A percentile compares a stretch with the other conserved stretches of the same genome.
phyloP scores from a whole-genome alignment of 352 stramenopile species.

The Pythium plurisporium region DNA sequence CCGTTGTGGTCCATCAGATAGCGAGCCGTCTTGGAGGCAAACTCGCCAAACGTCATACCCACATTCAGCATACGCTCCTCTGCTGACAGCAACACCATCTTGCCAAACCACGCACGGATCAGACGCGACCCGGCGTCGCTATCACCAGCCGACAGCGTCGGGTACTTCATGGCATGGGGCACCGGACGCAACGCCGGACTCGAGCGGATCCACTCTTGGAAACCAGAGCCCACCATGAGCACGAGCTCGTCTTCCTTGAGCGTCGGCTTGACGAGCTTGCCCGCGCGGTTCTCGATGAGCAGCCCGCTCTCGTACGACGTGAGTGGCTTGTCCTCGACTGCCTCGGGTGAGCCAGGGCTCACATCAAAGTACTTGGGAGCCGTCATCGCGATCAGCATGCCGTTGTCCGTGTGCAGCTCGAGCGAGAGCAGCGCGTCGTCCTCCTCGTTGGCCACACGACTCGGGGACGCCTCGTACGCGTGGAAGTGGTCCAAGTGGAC shows the following conservation, averaged over 20 bases:
- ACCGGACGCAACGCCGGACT: slow-evolving; percentile 23
- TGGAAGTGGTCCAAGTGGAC: slow-evolving; percentile 81
- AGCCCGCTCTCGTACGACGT: slow-evolving; percentile 20
- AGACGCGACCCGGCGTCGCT: slow-evolving; percentile 9
- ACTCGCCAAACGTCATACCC: slow-evolving; percentile 27
- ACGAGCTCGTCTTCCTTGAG: slow-evolving; percentile 34
- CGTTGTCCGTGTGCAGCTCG: slow-evolving; percentile 71
- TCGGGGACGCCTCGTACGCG: slow-evolving; percentile 46
- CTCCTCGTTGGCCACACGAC: neutral
- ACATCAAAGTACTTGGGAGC: slow-evolving; percentile 66
- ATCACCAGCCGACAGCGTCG: neutral
- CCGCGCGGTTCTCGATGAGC: slow-evolving; percentile 25
- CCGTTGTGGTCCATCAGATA: slow-evolving; percentile 14
- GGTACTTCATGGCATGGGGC: slow-evolving; percentile 32
- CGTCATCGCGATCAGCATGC: slow-evolving; percentile 66
- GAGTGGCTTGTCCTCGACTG: neutral
- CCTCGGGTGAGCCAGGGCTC: neutral
- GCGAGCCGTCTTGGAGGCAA: slow-evolving; percentile 14
- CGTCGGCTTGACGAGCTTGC: slow-evolving; percentile 23
- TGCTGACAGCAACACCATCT: slow-evolving; percentile 32
- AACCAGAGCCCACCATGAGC: slow-evolving; percentile 33
- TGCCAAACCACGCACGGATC: slow-evolving; percentile 36
- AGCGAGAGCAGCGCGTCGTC: slow-evolving; percentile 42
- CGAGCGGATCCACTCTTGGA: slow-evolving; percentile 27
- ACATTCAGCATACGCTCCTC: slow-evolving; percentile 26